phyloP scores from a whole-genome alignment of 495 filamentous ascomycete species.

The Bathelium albidoporum region DNA sequence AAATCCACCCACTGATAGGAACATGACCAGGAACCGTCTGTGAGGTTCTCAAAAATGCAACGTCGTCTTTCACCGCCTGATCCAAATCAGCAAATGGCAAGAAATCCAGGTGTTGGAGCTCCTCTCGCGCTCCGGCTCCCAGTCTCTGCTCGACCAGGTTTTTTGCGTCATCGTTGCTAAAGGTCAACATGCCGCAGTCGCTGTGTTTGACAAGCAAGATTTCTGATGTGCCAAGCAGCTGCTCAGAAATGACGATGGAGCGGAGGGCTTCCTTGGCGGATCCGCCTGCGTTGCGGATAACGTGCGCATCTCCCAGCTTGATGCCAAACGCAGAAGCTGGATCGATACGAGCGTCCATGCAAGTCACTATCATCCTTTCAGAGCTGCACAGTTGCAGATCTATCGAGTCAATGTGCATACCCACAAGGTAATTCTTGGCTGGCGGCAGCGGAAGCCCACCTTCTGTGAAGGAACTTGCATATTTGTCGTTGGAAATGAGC shows the following conservation, averaged over 20 bases:
- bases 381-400: background rate
- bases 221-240: constrained; percentile 69
- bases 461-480: constrained; percentile 51
- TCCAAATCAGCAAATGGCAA: constrained; percentile 55
- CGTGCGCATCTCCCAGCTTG: constrained; percentile 63
- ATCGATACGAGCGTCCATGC: constrained; percentile 81
- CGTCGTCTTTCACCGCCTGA: constrained; percentile 54
- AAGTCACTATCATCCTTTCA: constrained; percentile 43
- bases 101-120: constrained; percentile 46
- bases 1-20: constrained; percentile 63
- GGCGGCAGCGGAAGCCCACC: constrained; percentile 63
- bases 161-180: constrained; percentile 55
- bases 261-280: constrained; percentile 58
- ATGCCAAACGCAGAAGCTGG: constrained; percentile 63
- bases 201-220: constrained; percentile 71
- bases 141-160: constrained; percentile 48
- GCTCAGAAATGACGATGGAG: constrained; percentile 68
- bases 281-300: constrained; percentile 72
- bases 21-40: constrained; percentile 49
- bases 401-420: constrained; percentile 23
- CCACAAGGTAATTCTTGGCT: constrained; percentile 53
- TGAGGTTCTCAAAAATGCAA: constrained; percentile 48
- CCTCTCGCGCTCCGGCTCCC: constrained; percentile 34
- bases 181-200: constrained; percentile 76
- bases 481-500: constrained; percentile 46